Conservation (phyloP, 371 early-diverging fungal genomes). For the Syncephalastrum racemosum region DNA sequence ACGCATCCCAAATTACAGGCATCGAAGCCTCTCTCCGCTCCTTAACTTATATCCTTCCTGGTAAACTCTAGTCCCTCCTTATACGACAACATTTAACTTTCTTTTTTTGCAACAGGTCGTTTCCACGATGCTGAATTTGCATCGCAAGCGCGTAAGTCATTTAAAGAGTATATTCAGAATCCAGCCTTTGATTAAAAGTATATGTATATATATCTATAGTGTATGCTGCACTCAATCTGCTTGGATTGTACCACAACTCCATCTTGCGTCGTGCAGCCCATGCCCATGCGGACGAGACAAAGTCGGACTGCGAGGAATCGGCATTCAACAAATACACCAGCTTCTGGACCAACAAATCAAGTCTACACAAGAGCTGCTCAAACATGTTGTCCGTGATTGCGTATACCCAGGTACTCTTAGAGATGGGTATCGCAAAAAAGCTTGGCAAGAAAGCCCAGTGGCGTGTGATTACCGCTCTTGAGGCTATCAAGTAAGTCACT, state of each 20-base stretch:
- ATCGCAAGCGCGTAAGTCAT: conserved; percentile 80
- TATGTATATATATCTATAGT: conserved; percentile 55
- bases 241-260: conserved; percentile 87
- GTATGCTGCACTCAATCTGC: conserved; percentile 77
- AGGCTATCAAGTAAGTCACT: conserved; percentile 69
- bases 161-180: too few relatives aligned
- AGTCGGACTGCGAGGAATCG: conserved; percentile 51
- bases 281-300: conserved; percentile 34
- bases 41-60: conserved; percentile 90
- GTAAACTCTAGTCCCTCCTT: conserved; percentile 30
- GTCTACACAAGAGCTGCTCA: conserved; percentile 55
- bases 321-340: conserved; percentile 83
- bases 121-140: conserved; percentile 93
- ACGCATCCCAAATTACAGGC: conserved; percentile 85
- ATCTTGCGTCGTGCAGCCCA: conserved; percentile 71
- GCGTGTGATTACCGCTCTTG: conserved; percentile 67
- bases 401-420: conserved; percentile 78
- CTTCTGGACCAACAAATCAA: conserved; percentile 49
- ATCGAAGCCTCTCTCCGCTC: conserved; percentile 87
- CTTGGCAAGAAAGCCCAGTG: conserved; percentile 66
- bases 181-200: too few relatives aligned
- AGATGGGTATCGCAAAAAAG: conserved; percentile 81
- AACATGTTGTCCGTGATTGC: conserved; percentile 70
- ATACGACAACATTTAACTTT: conserved; percentile 4
- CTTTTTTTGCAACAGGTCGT: conserved; percentile 59